phyloP scores from a whole-genome alignment of 78 protist species.

The Andalucia godoyi region DNA sequence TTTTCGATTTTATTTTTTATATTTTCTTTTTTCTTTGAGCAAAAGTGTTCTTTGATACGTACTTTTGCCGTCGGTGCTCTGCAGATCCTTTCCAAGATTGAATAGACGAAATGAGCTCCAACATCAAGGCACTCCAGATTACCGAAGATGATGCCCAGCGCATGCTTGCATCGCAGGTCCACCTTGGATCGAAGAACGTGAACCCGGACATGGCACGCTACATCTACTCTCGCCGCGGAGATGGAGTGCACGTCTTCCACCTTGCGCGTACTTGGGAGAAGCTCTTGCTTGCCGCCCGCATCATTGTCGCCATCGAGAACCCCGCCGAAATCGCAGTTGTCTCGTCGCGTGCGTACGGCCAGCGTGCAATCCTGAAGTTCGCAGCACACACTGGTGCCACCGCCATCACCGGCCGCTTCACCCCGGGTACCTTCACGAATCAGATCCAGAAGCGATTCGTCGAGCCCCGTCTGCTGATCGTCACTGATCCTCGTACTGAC shows the following conservation, averaged over 20 bases:
- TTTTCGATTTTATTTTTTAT: too few species aligned
- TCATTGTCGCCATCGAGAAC: conserved; percentile 96
- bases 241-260: conserved; percentile 92
- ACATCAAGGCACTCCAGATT: conserved; percentile 65
- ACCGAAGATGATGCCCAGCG: conserved; percentile 85
- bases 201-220: conserved; percentile 75
- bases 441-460: conserved; percentile 87
- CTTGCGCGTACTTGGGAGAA: conserved; percentile 97
- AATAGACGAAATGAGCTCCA: too few species aligned
- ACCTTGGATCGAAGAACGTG: conserved; percentile 83
- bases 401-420: conserved; percentile 93
- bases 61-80: too few species aligned
- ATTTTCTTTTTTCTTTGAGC: too few species aligned
- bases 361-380: conserved; percentile 98
- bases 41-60: too few species aligned
- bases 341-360: conserved; percentile 86
- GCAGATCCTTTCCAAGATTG: too few species aligned
- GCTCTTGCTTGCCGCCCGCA: conserved; percentile 97
- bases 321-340: conserved; percentile 85
- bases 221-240: conserved; percentile 80
- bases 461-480: conserved; percentile 97
- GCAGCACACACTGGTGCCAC: conserved; percentile 84
- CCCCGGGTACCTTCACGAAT: conserved; percentile 99
- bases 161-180: conserved; percentile 87
- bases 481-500: conserved; percentile 94